These are phyloP conservation scores for Petrea volubilis DNA, from an alignment of 257 asterid genomes.

Conservation along the genomic window DNA sequence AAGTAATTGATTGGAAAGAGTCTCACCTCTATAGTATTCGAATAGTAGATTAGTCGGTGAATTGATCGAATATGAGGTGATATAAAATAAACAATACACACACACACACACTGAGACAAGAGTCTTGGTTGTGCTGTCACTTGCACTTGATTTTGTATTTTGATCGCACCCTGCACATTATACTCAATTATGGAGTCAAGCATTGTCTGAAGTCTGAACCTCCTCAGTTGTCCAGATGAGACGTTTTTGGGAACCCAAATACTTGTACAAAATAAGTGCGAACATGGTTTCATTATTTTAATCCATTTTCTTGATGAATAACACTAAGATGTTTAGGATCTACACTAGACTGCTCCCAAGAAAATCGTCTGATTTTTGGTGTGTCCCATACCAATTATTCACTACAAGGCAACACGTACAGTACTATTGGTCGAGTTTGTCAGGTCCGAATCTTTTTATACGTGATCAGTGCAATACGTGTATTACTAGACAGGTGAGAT, in stretches of 20 bases:
- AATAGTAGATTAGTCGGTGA: no score
- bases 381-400: neutral
- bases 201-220: constrained; percentile 4
- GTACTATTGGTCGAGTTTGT: neutral
- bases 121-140: constrained; percentile 46
- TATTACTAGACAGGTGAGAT: no score
- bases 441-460: no score
- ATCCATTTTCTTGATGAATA: neutral
- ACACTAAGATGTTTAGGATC: constrained; percentile 13
- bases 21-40: no score
- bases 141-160: constrained; percentile 43
- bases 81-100: neutral
- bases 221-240: constrained; percentile 27
- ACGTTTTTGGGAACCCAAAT: neutral
- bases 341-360: neutral
- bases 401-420: neutral
- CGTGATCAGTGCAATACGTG: no score
- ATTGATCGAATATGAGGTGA: no score
- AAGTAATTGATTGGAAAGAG: no score
- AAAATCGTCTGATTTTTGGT: neutral
- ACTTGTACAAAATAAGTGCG: neutral
- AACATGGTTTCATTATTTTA: constrained; percentile 14
- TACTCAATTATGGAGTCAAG: constrained; percentile 38
- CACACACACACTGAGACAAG: constrained; percentile 28
- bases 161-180: constrained; percentile 27